Evolutionary conservation across 768 basidiomycete species (phyloP), one percentile per base, ranked within the genome.

Genomic region (Galerina sulciceps): DNA sequence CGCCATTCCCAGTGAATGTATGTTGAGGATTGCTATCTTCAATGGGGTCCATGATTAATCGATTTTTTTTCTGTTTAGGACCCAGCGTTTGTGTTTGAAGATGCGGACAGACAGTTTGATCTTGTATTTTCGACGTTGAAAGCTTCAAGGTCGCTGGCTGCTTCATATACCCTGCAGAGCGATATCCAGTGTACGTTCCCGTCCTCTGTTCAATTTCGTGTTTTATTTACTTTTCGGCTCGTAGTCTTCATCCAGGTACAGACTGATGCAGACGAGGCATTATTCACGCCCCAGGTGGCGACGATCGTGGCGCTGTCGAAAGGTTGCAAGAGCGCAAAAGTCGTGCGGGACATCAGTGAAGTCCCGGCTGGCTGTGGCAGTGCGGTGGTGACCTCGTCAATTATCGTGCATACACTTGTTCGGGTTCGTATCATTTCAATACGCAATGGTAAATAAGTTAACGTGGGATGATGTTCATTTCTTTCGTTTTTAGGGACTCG

Each of bases 341-440:
- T 97, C 56, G 81, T 95, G 11, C 79, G 84, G 17, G 77, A 83
- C 14, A 65, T 83, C 20, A 74, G 73, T 17, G 87, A 92, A n/a
- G 82, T 98, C 47, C 94, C 96, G 0, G 81, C 84, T 6, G 96
- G 97, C 15, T 97, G 94, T 71, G 96, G 94, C 6, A 90, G 92
- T 2, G 81, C 86, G 42, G 85, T 92, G 22, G 85, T 99, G 20
- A 90, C 86, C 2, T 77, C 90, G 6, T 87, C 88, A 2, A 77
- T 94, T 35, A 84, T 87, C 18, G 83, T 94, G 0, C 86, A 96
- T 71, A 82, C 95, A 2, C 89, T 96, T 58, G 94, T 99, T 37
- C 82, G 89, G 75, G 94, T 94, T 86, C 71, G 41, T 57, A 1
- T 31, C 8, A 2, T 31, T 3, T 31, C 26, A 31, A 31, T 5